A percentile compares a stretch with the other conserved stretches of the same genome.
Conservation (phyloP, 2,329 filamentous ascomycete genomes). For the Monilinia fructicola region DNA sequence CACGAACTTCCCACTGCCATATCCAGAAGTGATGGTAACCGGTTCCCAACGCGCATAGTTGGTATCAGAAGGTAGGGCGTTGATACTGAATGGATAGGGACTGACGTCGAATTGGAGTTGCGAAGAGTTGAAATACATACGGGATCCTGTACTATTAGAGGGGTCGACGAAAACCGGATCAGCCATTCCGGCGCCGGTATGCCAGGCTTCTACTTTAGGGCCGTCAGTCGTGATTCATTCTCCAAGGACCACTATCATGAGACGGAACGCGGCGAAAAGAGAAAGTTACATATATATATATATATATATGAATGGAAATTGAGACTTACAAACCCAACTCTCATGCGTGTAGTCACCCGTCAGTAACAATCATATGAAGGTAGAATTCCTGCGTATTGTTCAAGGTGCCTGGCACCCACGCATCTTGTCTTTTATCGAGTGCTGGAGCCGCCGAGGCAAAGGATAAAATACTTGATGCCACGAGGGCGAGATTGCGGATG, state of each 20-base stretch:
- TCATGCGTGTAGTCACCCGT: conserved; percentile 24
- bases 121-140: conserved; percentile 32
- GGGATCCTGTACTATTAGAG: conserved; percentile 12
- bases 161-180: conserved; percentile 30
- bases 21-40: conserved; percentile 27
- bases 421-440: conserved; percentile 21
- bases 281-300: too few species aligned
- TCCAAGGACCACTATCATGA: not conserved
- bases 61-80: conserved; percentile 32
- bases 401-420: conserved; percentile 27
- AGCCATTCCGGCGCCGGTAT: conserved; percentile 33
- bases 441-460: conserved; percentile 25
- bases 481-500: conserved; percentile 26
- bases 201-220: conserved; percentile 31
- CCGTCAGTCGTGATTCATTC: conserved; percentile 12
- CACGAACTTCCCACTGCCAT: conserved; percentile 25
- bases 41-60: conserved; percentile 32
- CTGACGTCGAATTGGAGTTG: conserved; percentile 33
- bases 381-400: conserved; percentile 37
- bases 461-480: conserved; percentile 24
- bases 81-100: conserved; percentile 28
- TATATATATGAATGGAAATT: too few species aligned
- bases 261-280: too few species aligned
- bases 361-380: conserved; percentile 28
- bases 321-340: conserved; percentile 27